Conservation (phyloP, 805 yeast genomes). For the Clavispora asparagi region DNA sequence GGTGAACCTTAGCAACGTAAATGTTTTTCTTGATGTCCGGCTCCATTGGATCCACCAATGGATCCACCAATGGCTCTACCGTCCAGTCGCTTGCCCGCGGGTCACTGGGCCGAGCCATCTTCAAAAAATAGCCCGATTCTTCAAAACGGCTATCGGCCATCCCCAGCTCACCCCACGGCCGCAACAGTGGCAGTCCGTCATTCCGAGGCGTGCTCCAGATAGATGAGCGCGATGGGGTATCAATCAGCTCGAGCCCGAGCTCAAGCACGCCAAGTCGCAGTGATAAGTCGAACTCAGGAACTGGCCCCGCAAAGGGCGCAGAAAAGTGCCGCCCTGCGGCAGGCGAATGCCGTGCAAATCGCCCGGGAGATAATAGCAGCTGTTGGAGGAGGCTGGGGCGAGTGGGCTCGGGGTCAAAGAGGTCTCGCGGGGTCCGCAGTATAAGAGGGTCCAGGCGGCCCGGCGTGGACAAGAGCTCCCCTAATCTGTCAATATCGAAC, state of each 20-base stretch:
- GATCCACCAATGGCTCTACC: not conserved
- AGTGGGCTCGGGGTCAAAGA: not conserved
- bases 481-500: not conserved
- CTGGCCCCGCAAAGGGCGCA: not conserved
- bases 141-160: not conserved
- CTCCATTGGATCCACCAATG: not conserved
- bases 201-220: constrained; percentile 2
- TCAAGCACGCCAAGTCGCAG: not conserved
- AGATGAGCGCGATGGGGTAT: not conserved
- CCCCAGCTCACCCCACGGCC: not conserved
- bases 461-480: not conserved
- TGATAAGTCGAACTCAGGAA: not conserved
- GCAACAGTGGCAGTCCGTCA: not conserved
- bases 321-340: not conserved
- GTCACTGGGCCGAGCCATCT: not conserved
- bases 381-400: not conserved
- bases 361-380: not conserved
- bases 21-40: not conserved
- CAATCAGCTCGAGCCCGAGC: not conserved
- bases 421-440: not conserved
- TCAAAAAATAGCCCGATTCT: not conserved
- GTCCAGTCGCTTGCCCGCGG: not conserved
- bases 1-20: not conserved
- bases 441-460: not conserved
- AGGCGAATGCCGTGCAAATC: not conserved